These are phyloP conservation scores for Mitragyna speciosa DNA, from an alignment of 257 asterid species.

Conservation along the genomic window DNA sequence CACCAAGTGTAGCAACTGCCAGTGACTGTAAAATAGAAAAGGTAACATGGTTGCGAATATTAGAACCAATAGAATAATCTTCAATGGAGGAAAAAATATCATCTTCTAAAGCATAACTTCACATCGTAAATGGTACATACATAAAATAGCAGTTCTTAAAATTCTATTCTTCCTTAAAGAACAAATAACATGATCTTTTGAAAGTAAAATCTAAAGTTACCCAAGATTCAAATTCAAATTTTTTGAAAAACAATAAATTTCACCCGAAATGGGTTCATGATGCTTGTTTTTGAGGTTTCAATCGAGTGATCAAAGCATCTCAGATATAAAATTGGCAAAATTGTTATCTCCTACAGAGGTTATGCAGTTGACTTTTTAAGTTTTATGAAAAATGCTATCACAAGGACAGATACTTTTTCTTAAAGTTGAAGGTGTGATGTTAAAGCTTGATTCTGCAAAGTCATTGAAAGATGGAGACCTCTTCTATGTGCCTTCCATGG, in stretches of 20 bases:
- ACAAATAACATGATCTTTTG: background rate
- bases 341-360: background rate
- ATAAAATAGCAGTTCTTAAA: background rate
- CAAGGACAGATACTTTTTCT: background rate
- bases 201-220: background rate
- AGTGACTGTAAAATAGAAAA: slow-evolving; percentile 50
- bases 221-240: background rate
- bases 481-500: background rate
- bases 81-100: background rate
- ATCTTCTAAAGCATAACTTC: background rate
- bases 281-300: background rate
- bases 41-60: slow-evolving; percentile 6
- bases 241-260: background rate
- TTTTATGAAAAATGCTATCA: background rate
- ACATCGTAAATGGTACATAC: background rate
- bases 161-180: background rate
- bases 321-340: background rate
- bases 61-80: background rate
- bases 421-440: background rate
- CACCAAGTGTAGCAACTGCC: slow-evolving; percentile 98
- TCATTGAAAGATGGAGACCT: background rate
- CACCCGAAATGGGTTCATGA: background rate
- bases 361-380: background rate
- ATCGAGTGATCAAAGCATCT: background rate
- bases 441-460: background rate